Evolutionary conservation across 345 rosid species (phyloP).

Genomic region (Abelmoschus esculentus): DNA sequence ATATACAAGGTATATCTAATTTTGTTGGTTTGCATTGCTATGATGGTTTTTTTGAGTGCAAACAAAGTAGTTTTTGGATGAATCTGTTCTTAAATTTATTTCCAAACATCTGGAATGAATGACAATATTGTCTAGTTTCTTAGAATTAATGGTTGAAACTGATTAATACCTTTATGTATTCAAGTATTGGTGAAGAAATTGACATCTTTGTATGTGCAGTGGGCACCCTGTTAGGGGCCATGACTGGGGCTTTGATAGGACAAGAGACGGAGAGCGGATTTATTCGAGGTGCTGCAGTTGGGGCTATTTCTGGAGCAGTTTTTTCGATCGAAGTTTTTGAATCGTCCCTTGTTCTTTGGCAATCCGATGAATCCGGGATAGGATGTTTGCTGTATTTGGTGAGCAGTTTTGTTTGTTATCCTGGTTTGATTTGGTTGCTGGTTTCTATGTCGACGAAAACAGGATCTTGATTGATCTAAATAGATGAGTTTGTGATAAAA

Average conservation of each 20-base stretch:
- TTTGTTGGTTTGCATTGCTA: slow-evolving; percentile 2
- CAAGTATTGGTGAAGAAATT: not conserved
- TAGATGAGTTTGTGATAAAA: not conserved
- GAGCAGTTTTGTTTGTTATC: slow-evolving; percentile 18
- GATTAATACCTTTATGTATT: not conserved
- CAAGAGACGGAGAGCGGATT: slow-evolving; percentile 99
- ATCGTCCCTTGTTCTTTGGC: slow-evolving; percentile 94
- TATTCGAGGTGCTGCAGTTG: slow-evolving; percentile 91
- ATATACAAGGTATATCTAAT: not conserved
- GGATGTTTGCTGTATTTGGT: slow-evolving; percentile 95
- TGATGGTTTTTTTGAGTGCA: not conserved
- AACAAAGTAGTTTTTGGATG: not conserved
- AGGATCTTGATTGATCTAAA: not conserved
- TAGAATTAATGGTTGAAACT: not conserved
- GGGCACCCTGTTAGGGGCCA: slow-evolving; percentile 91
- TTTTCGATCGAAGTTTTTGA: slow-evolving; percentile 97
- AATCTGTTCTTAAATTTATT: not conserved
- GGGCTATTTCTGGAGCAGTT: slow-evolving; percentile 99
- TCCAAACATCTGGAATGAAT: not conserved
- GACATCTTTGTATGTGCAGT: slow-evolving; percentile 39
- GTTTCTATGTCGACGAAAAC: not conserved
- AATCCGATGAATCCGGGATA: slow-evolving; percentile 81
- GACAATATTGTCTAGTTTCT: slow-evolving; percentile 9
- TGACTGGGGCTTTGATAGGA: slow-evolving; percentile 98
- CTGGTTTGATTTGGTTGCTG: not conserved